Conservation (phyloP, 1,284 basidiomycete genomes). For the Neonothopanus nambi region DNA sequence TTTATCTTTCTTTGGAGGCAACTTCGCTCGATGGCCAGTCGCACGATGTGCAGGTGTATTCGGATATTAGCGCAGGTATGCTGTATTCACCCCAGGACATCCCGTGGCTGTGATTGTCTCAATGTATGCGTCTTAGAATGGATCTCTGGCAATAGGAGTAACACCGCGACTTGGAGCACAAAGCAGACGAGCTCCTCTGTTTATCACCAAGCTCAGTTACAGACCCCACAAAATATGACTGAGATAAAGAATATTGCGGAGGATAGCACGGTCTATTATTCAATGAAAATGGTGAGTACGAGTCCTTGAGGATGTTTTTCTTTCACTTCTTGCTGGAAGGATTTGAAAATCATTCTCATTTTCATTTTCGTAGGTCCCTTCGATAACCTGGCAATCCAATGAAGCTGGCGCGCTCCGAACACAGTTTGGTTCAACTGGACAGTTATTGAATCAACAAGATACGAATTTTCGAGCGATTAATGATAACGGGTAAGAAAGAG, state of each 20-base stretch:
- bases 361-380: too few species aligned
- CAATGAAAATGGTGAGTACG: slow-evolving; percentile 27
- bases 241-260: background rate
- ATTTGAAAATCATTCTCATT: too few species aligned
- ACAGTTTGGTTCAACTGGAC: slow-evolving; percentile 30
- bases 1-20: slow-evolving; percentile 39
- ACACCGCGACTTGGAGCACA: slow-evolving; percentile 32
- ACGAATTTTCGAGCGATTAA: slow-evolving; percentile 32
- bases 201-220: slow-evolving; percentile 1
- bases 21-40: slow-evolving; percentile 32
- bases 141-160: slow-evolving; percentile 32
- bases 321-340: background rate
- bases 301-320: background rate
- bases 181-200: slow-evolving; percentile 16
- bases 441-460: slow-evolving; percentile 33
- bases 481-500: slow-evolving; percentile 21
- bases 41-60: slow-evolving; percentile 38
- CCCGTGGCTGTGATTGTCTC: background rate
- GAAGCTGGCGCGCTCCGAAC: slow-evolving; percentile 29
- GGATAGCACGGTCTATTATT: slow-evolving; percentile 31
- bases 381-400: slow-evolving; percentile 35
- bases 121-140: slow-evolving; percentile 28
- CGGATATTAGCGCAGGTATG: slow-evolving; percentile 33
- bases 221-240: background rate
- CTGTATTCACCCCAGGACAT: slow-evolving; percentile 1